Evolutionary conservation across 2,329 filamentous ascomycete species (phyloP), one percentile per base, ranked within the genome.

Genomic region (Talaromyces sp.): DNA sequence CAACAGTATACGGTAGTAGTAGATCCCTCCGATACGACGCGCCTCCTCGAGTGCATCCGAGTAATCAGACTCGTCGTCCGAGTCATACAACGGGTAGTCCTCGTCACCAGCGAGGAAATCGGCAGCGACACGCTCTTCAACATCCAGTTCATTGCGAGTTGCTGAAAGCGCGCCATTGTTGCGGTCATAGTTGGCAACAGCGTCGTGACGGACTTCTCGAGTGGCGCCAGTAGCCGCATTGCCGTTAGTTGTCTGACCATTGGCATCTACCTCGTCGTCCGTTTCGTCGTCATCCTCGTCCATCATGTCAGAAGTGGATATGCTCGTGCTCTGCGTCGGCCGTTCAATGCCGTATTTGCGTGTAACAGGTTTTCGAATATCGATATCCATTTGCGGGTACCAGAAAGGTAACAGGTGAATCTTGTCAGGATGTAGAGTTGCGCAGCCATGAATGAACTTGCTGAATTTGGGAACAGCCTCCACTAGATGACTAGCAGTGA

Each of bases 401-500:
- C 94, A 99, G 79, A 90, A 99, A 0, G 94, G 94, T 5, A 99
- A 80, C 11, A 99, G 81, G 50, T 97, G 80, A 73, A 99, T 99
- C 57, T 89, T 85, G 45, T 86, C 83, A 0, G 92, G 92, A 73
- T 97, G 95, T 46, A 99, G 77, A 10, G 85, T 89, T 9, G 93
- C 93, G 1, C 88, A 91, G 60, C 94, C 94, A 73, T 99, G 94
- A 59, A 99, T 97, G 73, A 97, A 99, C 77, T 99, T 99, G 69
- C 91, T 97, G 75, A 97, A 99, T 71, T 99, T 99, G 62, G 94
- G 94, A 2, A 99, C 92, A n/a, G 94, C 92, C 76, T 99, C 94
- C 2, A 99, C 94, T 15, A 99, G 81, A 76, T 99, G 94, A 62
- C 91, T 96, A 11, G 90, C 83, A 45, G 91, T 96, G 53, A 99